These are phyloP conservation scores for Mariannaea elegans DNA, from an alignment of 2,329 filamentous ascomycete species.

Conservation along the genomic window DNA sequence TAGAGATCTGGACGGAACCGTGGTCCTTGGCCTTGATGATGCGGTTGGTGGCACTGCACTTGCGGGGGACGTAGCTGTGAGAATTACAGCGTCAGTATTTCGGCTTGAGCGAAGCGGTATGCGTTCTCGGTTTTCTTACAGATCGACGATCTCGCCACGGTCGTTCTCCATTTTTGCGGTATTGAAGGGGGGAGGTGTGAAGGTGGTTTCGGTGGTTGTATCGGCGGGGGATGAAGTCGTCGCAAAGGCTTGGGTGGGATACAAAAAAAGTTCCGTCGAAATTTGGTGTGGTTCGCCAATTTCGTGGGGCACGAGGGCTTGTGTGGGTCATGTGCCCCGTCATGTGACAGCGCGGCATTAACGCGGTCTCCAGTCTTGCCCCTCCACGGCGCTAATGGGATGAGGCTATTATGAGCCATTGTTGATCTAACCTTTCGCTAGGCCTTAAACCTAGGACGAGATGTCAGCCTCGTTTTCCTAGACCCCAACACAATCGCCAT, in stretches of 20 bases:
- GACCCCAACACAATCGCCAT: slow-evolving; percentile 31
- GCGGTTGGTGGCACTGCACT: slow-evolving; percentile 98
- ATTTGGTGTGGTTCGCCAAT: slow-evolving; percentile 48
- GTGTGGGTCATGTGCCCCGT: slow-evolving; percentile 44
- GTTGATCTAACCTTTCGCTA: slow-evolving; percentile 6
- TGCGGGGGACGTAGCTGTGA: slow-evolving; percentile 92
- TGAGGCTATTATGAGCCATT: slow-evolving; percentile 17
- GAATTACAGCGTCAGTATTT: slow-evolving; percentile 40
- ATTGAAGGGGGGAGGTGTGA: slow-evolving; percentile 38
- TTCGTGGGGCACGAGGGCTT: slow-evolving; percentile 51
- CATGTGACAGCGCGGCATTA: slow-evolving; percentile 48
- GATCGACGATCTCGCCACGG: slow-evolving; percentile 99
- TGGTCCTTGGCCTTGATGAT: slow-evolving; percentile 99
- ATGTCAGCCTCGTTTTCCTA: slow-evolving; percentile 5
- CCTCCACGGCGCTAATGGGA: background rate
- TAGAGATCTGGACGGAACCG: slow-evolving; percentile 95
- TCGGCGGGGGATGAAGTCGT: slow-evolving; percentile 43
- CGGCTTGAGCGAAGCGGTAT: slow-evolving; percentile 7
- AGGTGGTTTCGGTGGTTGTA: slow-evolving; percentile 42
- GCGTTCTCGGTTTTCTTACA: slow-evolving; percentile 69
- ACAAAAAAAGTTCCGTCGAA: slow-evolving; percentile 39
- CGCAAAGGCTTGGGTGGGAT: slow-evolving; percentile 44
- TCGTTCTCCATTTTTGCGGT: slow-evolving; percentile 97
- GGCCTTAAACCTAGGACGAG: background rate
- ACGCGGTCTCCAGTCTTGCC: slow-evolving; percentile 36